Evolutionary conservation across 208 protist species (phyloP).

Genomic region (Trypanosoma brucei): DNA sequence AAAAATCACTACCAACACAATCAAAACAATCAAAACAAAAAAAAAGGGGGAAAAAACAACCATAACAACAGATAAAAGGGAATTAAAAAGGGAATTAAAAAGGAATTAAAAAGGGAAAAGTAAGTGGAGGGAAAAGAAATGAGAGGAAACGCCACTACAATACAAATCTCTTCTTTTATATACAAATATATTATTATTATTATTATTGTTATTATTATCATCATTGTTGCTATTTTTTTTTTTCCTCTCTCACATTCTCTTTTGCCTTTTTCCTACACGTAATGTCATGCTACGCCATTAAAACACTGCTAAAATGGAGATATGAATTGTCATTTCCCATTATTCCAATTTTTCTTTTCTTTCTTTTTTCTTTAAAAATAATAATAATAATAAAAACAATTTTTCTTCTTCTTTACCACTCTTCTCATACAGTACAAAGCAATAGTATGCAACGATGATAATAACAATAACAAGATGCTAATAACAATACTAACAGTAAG

Average conservation of each 20-base stretch:
- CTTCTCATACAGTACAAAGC: neutral
- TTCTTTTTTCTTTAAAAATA: neutral
- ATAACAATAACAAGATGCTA: neutral
- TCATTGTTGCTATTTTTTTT: neutral
- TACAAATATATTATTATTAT: neutral
- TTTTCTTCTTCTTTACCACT: neutral
- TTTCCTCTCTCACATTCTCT: neutral
- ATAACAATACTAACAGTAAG: neutral
- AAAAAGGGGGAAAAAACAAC: neutral
- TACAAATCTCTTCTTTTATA: neutral
- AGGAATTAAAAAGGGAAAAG: neutral
- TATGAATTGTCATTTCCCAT: too few relatives aligned
- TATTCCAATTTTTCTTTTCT: neutral
- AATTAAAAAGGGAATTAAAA: slow-evolving; percentile 5
- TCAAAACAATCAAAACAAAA: neutral
- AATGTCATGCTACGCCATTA: too few relatives aligned
- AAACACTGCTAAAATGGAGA: too few relatives aligned
- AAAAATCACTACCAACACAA: too few relatives aligned
- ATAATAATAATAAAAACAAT: neutral
- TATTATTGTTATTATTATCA: neutral
- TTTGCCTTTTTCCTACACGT: too few relatives aligned
- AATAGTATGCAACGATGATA: neutral
- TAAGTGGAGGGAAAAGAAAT: neutral
- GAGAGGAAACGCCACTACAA: neutral
- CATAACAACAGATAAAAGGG: slow-evolving; percentile 4